phyloP scores from a whole-genome alignment of 2,329 filamentous ascomycete species.

The Trichoderma harzianum region DNA sequence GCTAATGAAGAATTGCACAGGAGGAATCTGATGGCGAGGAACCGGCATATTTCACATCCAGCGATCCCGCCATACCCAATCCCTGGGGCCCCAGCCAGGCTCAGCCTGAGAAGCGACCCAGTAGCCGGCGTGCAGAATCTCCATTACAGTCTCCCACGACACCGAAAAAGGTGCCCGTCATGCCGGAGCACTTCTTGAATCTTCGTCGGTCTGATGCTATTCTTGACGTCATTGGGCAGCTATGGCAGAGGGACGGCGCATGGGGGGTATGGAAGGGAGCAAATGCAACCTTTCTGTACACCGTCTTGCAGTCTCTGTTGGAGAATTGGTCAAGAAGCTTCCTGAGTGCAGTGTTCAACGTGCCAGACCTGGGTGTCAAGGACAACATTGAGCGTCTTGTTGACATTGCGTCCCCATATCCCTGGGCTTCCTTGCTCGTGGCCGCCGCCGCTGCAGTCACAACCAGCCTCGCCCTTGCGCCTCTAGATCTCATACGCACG shows the following conservation, averaged over 20 bases:
- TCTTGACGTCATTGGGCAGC: conserved; percentile 77
- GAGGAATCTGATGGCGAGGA: conserved; percentile 74
- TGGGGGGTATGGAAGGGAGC: conserved; percentile 95
- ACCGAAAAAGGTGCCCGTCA: conserved; percentile 31
- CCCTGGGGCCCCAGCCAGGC: conserved; percentile 31
- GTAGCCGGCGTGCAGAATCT: conserved; percentile 29
- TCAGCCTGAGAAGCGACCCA: conserved; percentile 27
- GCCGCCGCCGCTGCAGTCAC: conserved; percentile 61
- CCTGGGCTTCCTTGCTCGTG: conserved; percentile 75
- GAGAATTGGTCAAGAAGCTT: conserved; percentile 92
- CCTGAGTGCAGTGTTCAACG: conserved; percentile 83
- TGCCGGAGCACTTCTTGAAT: conserved; percentile 57
- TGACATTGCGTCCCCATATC: conserved; percentile 72
- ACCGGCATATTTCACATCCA: conserved; percentile 78
- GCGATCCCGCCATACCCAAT: conserved; percentile 52
- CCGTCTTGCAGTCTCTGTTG: conserved; percentile 76
- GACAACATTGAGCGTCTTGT: conserved; percentile 75
- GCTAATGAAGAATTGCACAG: conserved; percentile 19
- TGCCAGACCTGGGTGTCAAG: conserved; percentile 76
- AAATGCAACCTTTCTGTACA: conserved; percentile 90
- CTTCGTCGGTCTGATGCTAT: conserved; percentile 76
- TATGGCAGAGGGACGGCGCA: conserved; percentile 85
- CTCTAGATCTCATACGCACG: conserved; percentile 86
- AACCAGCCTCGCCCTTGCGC: conserved; percentile 77
- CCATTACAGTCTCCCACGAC: conserved; percentile 29